Percentiles rank a stretch among this genome's conserved stretches.
phyloP scores from a whole-genome alignment of 1,139 yeast species.

The Schizosaccharomyces versatilis region DNA sequence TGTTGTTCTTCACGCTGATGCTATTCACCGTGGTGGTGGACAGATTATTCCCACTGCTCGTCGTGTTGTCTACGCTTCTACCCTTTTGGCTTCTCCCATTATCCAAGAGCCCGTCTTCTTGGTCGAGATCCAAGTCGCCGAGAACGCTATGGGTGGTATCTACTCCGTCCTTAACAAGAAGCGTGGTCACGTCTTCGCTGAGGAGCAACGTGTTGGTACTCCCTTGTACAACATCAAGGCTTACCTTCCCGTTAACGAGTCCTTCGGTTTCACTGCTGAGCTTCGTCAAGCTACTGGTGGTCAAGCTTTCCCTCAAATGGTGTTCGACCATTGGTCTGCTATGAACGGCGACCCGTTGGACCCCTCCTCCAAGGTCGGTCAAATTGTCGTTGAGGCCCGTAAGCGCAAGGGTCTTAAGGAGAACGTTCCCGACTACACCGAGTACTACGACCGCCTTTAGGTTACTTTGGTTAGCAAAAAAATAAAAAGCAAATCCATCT shows the following conservation, averaged over 20 bases:
- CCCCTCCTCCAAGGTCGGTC: slow-evolving; percentile 85
- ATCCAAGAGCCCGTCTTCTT: slow-evolving; percentile 98
- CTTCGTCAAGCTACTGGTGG: slow-evolving; percentile 99
- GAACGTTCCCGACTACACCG: slow-evolving; percentile 96
- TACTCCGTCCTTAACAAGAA: slow-evolving; percentile 97
- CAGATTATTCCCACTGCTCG: slow-evolving; percentile 99
- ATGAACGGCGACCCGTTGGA: slow-evolving; percentile 84
- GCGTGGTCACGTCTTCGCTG: slow-evolving; percentile 99
- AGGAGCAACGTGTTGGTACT: slow-evolving; percentile 99
- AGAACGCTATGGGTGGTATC: slow-evolving; percentile 98
- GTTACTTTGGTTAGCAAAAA: slow-evolving; percentile 12
- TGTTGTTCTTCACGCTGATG: slow-evolving; percentile 99
- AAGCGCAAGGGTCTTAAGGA: slow-evolving; percentile 95
- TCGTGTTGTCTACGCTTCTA: slow-evolving; percentile 96
- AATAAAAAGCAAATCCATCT: no score
- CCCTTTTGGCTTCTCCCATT: slow-evolving; percentile 95
- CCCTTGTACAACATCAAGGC: slow-evolving; percentile 98
- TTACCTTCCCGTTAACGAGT: slow-evolving; percentile 97
- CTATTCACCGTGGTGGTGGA: slow-evolving; percentile 99
- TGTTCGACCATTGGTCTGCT: slow-evolving; percentile 94
- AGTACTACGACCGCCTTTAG: slow-evolving; percentile 97
- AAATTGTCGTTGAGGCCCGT: slow-evolving; percentile 72
- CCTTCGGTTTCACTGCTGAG: slow-evolving; percentile 99
- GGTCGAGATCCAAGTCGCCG: slow-evolving; percentile 99
- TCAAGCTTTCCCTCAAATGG: slow-evolving; percentile 99